Percentiles rank a stretch among this genome's conserved stretches.
Evolutionary conservation across 176 grass and related monocot genomes (phyloP).

Genomic region (Stipa capillata): DNA sequence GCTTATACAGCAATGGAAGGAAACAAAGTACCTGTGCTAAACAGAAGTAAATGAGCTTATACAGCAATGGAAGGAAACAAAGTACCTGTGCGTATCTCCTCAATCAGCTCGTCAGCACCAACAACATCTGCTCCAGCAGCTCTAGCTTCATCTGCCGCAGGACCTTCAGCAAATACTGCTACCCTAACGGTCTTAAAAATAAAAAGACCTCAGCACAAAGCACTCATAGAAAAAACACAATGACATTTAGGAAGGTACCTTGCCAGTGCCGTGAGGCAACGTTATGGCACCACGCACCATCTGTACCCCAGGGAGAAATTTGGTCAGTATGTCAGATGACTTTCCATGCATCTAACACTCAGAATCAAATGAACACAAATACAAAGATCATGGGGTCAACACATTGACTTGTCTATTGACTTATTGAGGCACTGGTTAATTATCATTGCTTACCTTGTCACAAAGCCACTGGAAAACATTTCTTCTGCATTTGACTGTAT

Average conservation of each 20-base stretch:
- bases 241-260: conserved; percentile 26
- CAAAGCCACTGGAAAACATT: background rate
- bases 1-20: background rate
- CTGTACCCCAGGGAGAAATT: conserved; percentile 31
- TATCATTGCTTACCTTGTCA: background rate
- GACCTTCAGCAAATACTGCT: conserved; percentile 94
- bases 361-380: background rate
- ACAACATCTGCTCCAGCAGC: conserved; percentile 84
- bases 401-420: background rate
- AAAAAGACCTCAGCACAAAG: conserved; percentile 14
- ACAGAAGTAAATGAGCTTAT: background rate
- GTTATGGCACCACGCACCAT: conserved; percentile 97
- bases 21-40: conserved; percentile 46
- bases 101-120: conserved; percentile 80
- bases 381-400: background rate
- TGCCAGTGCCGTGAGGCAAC: conserved; percentile 93
- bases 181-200: conserved; percentile 74
- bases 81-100: conserved; percentile 75
- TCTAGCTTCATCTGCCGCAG: conserved; percentile 82
- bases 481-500: background rate
- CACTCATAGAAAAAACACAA: background rate
- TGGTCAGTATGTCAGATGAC: background rate
- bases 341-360: background rate
- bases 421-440: background rate
- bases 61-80: background rate